These are phyloP conservation scores for Purpureocillium lavendulum DNA, from an alignment of 2,329 filamentous ascomycete genomes.

Conservation along the genomic window DNA sequence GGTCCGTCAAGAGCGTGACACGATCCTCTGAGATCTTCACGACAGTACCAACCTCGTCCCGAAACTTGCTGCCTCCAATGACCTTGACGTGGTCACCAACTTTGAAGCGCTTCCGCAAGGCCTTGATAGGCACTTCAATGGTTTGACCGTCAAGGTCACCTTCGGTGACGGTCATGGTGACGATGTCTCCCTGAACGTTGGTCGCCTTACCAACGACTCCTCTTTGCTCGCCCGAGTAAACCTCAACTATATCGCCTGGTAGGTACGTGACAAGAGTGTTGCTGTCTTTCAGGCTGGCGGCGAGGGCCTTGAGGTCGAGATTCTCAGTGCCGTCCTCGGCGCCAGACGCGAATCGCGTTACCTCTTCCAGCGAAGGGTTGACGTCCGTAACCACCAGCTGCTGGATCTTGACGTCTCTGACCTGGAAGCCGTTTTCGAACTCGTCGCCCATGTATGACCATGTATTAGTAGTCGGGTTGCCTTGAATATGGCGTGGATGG, in stretches of 20 bases:
- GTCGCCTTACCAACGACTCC: constrained; percentile 81
- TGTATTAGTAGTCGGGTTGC: constrained; percentile 68
- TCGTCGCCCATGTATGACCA: constrained; percentile 84
- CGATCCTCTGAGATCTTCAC: constrained; percentile 88
- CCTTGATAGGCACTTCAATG: constrained; percentile 89
- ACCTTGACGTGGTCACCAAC: constrained; percentile 98
- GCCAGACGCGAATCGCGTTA: constrained; percentile 85
- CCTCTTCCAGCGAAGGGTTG: constrained; percentile 87
- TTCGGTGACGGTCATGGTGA: constrained; percentile 77
- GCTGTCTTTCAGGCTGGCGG: constrained; percentile 79
- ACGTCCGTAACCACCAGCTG: constrained; percentile 80
- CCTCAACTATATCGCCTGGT: constrained; percentile 91
- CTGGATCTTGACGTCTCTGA: constrained; percentile 90
- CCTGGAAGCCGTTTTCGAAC: constrained; percentile 86
- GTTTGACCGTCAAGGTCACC: constrained; percentile 74
- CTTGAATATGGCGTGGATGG: constrained; percentile 54
- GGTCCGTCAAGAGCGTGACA: constrained; percentile 87
- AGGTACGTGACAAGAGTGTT: constrained; percentile 77
- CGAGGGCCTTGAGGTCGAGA: constrained; percentile 82
- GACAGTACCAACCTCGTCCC: constrained; percentile 94
- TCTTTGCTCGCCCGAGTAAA: constrained; percentile 91
- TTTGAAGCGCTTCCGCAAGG: constrained; percentile 84
- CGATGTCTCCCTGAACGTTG: constrained; percentile 84
- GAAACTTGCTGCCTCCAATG: constrained; percentile 88
- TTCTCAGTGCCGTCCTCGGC: constrained; percentile 90